These are phyloP conservation scores for Hypomontagnella submonticulosa DNA, from an alignment of 495 filamentous ascomycete species.

Conservation along the genomic window DNA sequence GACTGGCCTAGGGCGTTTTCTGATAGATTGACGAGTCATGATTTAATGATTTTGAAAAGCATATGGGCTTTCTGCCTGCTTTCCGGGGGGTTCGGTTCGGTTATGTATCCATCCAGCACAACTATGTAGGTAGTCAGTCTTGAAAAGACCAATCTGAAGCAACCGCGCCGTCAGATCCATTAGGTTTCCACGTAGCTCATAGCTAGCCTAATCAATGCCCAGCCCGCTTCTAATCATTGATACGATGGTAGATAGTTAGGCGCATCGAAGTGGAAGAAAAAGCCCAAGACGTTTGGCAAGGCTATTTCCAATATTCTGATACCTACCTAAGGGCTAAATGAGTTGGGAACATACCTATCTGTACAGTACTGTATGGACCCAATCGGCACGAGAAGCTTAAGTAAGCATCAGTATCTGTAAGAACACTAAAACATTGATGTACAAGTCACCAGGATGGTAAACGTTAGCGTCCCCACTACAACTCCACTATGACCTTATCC, in stretches of 20 bases:
- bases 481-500: too few relatives aligned
- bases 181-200: constrained; percentile 6
- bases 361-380: too few relatives aligned
- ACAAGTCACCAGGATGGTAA: too few relatives aligned
- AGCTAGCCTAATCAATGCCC: constrained; percentile 32
- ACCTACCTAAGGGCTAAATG: background rate
- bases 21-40: constrained; percentile 7
- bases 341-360: too few relatives aligned
- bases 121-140: constrained; percentile 12
- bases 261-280: background rate
- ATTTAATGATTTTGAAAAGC: constrained; percentile 5
- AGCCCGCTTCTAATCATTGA: constrained; percentile 1
- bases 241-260: constrained; percentile 18
- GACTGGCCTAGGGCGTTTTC: background rate
- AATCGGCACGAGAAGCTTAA: too few relatives aligned
- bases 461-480: too few relatives aligned
- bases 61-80: constrained; percentile 1
- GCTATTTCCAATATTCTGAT: constrained; percentile 7
- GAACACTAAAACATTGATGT: too few relatives aligned
- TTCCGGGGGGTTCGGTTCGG: background rate
- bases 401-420: too few relatives aligned
- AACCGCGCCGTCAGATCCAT: constrained; percentile 5
- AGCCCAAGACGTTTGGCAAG: constrained; percentile 9
- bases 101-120: constrained; percentile 6
- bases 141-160: background rate